Base-by-base conservation (phyloP, 2,329 filamentous ascomycete genomes). In the Stemphylium lycopersici region DNA sequence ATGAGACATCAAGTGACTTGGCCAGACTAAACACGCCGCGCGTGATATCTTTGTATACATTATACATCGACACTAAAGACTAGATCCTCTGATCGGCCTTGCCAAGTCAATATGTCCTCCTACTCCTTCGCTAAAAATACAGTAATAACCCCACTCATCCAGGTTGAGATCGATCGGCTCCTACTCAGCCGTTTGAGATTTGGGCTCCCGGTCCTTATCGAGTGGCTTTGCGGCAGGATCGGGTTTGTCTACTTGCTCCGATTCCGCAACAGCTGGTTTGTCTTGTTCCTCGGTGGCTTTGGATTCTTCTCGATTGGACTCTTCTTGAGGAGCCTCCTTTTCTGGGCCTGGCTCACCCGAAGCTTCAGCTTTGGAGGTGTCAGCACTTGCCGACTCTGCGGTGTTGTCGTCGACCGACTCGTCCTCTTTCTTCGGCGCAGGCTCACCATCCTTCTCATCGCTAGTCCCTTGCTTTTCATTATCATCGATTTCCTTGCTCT, bases 381-480 rank as follows among this genome's bases (percentile, higher is more conserved):
- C 50, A 13, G 40, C n/a, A 24, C 36, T 29, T 15, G 42, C 31
- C 11, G 59, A 37, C 29, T 59, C 56, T 49, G 51, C 29, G 24
- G 40, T 16, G 18, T 36, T 45, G n/a, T 40, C 57, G 18, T 45
- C 41, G 10, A 18, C 26, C 48, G 59, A 45, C 43, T 62, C 48
- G 37, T 55, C 53, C 20, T 56, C 48, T 34, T 49, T 42, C 15
- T 56, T 45, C 40, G 56, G 40, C 34, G 55, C 48, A 36, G 57
- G 34, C 38, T 61, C 59, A 22, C 44, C 43, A 39, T 56, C 40
- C 24, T 52, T 44, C 52, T 56, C 55, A 56, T 59, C 55, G 44
- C 52, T 67, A 57, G 33, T 52, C 51, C 32, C 59, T 60, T 55
- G 58, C 60, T 54, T 63, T 62, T 60, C 66, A 55, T 49, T 58